Conservation (phyloP, 2,329 filamentous ascomycete species). For the Grosmannia clavigera region DNA sequence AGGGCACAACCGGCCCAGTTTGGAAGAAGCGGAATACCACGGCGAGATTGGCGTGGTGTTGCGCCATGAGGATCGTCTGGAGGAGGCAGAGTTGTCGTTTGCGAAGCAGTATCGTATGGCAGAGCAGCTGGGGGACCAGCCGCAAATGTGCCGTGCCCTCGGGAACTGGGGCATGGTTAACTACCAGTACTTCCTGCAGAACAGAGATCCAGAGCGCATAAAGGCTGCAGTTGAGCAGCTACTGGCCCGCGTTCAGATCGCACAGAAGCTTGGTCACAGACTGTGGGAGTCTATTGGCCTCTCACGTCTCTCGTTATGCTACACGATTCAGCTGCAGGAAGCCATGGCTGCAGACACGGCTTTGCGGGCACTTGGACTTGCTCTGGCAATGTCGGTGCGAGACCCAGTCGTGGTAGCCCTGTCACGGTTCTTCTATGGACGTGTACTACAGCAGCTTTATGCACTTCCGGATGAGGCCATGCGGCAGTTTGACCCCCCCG, state of each 20-base stretch:
- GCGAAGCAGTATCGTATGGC: constrained; percentile 19
- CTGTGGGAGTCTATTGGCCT: constrained; percentile 21
- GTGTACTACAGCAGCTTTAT: constrained; percentile 16
- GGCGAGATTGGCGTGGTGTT: constrained; percentile 23
- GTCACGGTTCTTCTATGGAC: constrained; percentile 20
- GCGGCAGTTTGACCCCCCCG: constrained; percentile 16
- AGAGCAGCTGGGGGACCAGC: constrained; percentile 13
- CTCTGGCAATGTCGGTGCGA: background rate
- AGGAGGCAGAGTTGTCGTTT: constrained; percentile 17
- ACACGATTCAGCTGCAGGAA: constrained; percentile 13
- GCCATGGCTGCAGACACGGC: constrained; percentile 14
- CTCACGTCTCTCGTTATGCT: constrained; percentile 22
- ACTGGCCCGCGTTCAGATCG: background rate
- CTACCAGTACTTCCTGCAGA: constrained; percentile 18
- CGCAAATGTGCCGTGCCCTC: constrained; percentile 19
- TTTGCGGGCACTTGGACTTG: constrained; percentile 6
- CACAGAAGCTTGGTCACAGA: background rate
- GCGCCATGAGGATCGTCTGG: constrained; percentile 18
- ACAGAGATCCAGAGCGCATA: background rate
- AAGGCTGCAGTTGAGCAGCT: background rate
- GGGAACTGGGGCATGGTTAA: constrained; percentile 25
- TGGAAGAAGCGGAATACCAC: constrained; percentile 12
- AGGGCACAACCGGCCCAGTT: background rate
- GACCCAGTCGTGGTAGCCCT: constrained; percentile 20
- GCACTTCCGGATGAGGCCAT: constrained; percentile 14